phyloP scores from a whole-genome alignment of 1,284 basidiomycete species.

The Thecaphora frezii region DNA sequence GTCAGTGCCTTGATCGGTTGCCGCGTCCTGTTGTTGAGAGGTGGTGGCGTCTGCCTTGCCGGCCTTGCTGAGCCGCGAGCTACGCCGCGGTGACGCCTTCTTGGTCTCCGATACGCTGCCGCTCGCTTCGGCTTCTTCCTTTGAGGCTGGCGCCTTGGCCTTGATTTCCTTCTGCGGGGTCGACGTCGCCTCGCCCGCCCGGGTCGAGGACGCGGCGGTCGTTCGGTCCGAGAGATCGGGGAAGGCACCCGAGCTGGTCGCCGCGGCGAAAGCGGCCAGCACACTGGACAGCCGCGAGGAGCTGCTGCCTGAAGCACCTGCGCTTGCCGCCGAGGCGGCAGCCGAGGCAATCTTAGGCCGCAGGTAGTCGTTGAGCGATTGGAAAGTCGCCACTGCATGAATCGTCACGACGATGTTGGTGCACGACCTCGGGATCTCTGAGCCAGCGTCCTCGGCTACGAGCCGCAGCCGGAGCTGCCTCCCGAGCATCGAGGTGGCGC shows the following conservation, averaged over 20 bases:
- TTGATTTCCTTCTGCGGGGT: neutral
- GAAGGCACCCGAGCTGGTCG: slow-evolving; percentile 61
- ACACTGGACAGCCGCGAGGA: slow-evolving; percentile 76
- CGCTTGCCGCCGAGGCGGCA: slow-evolving; percentile 9
- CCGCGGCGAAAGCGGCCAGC: slow-evolving; percentile 79
- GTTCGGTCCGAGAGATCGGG: slow-evolving; percentile 17
- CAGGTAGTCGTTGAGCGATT: slow-evolving; percentile 52
- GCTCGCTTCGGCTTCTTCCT: neutral
- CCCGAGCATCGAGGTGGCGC: slow-evolving; percentile 40
- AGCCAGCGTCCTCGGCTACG: slow-evolving; percentile 42
- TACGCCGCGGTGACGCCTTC: slow-evolving; percentile 67
- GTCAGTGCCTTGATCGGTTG: neutral
- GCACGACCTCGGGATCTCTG: slow-evolving; percentile 46
- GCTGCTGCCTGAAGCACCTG: slow-evolving; percentile 24
- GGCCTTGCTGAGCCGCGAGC: slow-evolving; percentile 67
- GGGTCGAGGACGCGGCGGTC: neutral
- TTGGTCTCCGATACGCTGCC: neutral
- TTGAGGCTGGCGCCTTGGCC: neutral
- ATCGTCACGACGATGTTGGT: slow-evolving; percentile 53
- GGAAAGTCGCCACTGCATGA: slow-evolving; percentile 56
- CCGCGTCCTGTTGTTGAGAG: neutral
- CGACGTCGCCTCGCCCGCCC: neutral
- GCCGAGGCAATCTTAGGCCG: slow-evolving; percentile 47
- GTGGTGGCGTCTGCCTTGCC: slow-evolving; percentile 38
- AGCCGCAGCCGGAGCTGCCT: slow-evolving; percentile 52